Base-by-base conservation (phyloP, 2,329 filamentous ascomycete species). In the Talaromyces sp. region DNA sequence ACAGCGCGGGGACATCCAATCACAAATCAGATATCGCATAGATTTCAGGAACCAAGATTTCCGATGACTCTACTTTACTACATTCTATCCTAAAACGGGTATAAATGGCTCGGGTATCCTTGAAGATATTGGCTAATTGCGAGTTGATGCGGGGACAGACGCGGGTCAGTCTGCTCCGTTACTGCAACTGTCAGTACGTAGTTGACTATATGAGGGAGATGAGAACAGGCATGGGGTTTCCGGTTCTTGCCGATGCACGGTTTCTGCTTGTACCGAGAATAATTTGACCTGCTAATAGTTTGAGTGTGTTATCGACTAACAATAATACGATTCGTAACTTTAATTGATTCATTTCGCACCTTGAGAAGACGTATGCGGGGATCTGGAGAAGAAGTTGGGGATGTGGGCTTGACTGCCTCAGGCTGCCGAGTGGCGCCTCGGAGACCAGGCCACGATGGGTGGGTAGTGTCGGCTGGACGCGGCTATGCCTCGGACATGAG, bases 131-230 rank as follows among this genome's bases (percentile, higher is more conserved):
- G 56, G 56, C 35, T 31, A 17, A 31, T 27, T 3, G 22, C 25
- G 17, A 9, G 19, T 39, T 27, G 41, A 49, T 65, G 64, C 64
- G 59, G 64, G 60, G 64, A 43, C 58, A 35, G 37, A 19, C 31
- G 33, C 64, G 64, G 64, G 64, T 59, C 58, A 65, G 64, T 57
- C 64, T 65, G 64, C 64, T 65, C 64, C 64, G 64, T 45, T 17
- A 52, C 27, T 41, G 15, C 43, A 11, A 13, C 43, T 31, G 27
- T 31, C n/a, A 47, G n/a, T 22, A 13, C n/a, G 43, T 11, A n/a
- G 22, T 47, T 22, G n/a, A 45, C 25, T 37, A 37, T 10, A 11
- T 3, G 25, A 6, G 7, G 47, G 25, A 31, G 49, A 33, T 31
- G 49, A 52, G 33, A 52, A n/a, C 49, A 52, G 49, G 11, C 22